Evolutionary conservation across 2,329 filamentous ascomycete genomes (phyloP).

Genomic region (Cyclaneusma minus): DNA sequence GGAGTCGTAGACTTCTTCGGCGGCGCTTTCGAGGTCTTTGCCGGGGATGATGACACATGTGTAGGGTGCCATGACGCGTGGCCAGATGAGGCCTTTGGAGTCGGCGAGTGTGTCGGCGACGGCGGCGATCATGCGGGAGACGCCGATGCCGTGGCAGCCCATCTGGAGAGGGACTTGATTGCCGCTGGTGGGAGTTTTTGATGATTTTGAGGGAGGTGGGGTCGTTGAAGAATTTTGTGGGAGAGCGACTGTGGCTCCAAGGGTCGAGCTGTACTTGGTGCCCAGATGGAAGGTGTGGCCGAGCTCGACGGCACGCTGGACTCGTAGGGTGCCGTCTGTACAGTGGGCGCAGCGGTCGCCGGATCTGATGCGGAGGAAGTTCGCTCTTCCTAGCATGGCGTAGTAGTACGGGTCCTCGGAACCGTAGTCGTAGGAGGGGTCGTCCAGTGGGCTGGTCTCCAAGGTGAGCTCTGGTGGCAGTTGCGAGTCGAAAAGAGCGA

Average conservation of each 20-base stretch:
- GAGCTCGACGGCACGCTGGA: conserved; percentile 69
- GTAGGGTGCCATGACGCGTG: conserved; percentile 70
- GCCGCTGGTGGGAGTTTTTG: conserved; percentile 1
- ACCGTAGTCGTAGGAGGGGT: too few relatives aligned
- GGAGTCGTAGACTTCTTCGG: conserved; percentile 45
- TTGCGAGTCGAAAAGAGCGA: too few relatives aligned
- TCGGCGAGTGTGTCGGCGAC: conserved; percentile 66
- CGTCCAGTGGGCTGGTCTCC: too few relatives aligned
- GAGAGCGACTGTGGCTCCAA: conserved; percentile 45
- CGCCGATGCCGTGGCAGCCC: conserved; percentile 92
- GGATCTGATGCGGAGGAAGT: conserved; percentile 47
- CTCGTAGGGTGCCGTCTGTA: conserved; percentile 39
- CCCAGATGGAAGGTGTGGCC: conserved; percentile 93
- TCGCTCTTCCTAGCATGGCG: conserved; percentile 14
- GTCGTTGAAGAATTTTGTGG: conserved; percentile 17
- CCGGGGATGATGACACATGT: conserved; percentile 52
- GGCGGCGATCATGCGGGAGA: conserved; percentile 80
- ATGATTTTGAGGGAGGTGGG: neutral
- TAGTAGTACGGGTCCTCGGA: too few relatives aligned
- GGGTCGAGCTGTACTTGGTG: conserved; percentile 67
- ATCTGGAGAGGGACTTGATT: conserved; percentile 55
- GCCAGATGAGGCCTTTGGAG: conserved; percentile 70
- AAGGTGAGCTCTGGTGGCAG: too few relatives aligned
- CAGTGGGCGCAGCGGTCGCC: conserved; percentile 67
- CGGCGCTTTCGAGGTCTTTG: conserved; percentile 29